Evolutionary conservation across 768 basidiomycete species (phyloP).

Genomic region (Tulasnella sp.): DNA sequence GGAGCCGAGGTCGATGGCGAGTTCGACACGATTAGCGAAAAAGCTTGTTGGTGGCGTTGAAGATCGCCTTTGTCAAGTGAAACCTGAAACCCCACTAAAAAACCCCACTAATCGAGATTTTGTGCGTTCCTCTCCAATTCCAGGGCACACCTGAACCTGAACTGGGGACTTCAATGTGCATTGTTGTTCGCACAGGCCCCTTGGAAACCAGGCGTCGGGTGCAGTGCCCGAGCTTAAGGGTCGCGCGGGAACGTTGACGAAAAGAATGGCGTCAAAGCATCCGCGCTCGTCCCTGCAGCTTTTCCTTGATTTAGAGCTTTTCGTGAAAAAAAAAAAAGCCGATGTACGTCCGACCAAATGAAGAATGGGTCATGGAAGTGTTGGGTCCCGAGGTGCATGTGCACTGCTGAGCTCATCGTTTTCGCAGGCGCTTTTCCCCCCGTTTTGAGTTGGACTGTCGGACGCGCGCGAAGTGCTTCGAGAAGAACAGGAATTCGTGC

Average conservation of each 20-base stretch:
- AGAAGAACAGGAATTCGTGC: not conserved
- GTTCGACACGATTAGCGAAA: no score
- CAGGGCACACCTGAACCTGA: not conserved
- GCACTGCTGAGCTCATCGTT: no score
- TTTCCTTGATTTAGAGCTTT: not conserved
- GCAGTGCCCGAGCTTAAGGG: not conserved
- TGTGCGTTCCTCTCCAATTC: not conserved
- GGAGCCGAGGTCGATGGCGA: no score
- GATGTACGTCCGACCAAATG: not conserved
- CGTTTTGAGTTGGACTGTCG: not conserved
- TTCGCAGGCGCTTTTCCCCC: not conserved
- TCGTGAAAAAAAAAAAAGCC: not conserved
- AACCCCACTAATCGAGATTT: no score
- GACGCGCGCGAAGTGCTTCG: not conserved
- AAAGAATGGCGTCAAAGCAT: not conserved
- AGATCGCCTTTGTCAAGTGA: no score
- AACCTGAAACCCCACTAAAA: no score
- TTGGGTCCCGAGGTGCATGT: no score
- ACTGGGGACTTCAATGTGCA: not conserved
- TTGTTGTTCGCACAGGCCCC: not conserved
- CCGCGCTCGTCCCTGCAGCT: not conserved
- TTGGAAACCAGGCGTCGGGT: not conserved
- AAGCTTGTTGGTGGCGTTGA: no score
- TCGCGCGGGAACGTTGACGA: not conserved
- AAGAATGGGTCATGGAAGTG: no score